Conservation (phyloP, 2,329 filamentous ascomycete species). For the Didymella pinodella region DNA sequence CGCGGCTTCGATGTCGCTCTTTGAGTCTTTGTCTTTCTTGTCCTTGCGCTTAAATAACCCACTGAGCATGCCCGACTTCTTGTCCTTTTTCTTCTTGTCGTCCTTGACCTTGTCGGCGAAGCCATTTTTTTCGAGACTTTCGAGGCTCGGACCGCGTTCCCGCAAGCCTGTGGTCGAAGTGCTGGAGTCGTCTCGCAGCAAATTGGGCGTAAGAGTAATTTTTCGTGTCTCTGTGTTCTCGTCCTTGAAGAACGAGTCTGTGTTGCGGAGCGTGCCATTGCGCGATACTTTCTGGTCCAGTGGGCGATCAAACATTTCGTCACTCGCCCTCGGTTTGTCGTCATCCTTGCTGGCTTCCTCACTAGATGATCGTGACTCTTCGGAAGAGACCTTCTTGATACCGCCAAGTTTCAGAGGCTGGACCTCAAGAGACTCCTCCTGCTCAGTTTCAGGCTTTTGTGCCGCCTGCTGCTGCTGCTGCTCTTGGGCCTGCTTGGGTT, state of each 20-base stretch:
- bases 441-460: conserved; percentile 54
- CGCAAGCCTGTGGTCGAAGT: conserved; percentile 48
- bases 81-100: conserved; percentile 76
- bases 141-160: conserved; percentile 71
- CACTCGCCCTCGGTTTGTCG: conserved; percentile 64
- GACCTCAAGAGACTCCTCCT: conserved; percentile 46
- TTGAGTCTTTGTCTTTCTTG: conserved; percentile 61
- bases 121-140: conserved; percentile 75
- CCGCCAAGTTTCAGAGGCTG: conserved; percentile 51
- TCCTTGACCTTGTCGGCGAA: conserved; percentile 70
- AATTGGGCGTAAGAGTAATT: conserved; percentile 92
- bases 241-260: conserved; percentile 97
- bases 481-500: conserved; percentile 41
- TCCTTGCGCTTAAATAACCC: conserved; percentile 73
- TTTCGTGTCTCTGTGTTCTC: conserved; percentile 95
- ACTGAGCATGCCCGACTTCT: conserved; percentile 76
- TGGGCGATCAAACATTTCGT: conserved; percentile 68
- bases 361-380: conserved; percentile 38
- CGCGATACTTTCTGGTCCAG: conserved; percentile 63
- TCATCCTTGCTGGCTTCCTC: conserved; percentile 54
- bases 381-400: conserved; percentile 41
- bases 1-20: conserved; percentile 39
- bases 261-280: conserved; percentile 87
- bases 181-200: conserved; percentile 80
- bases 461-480: conserved; percentile 33